phyloP scores from a whole-genome alignment of 192 early-diverging fungal genomes.

The Backusella luteola region DNA sequence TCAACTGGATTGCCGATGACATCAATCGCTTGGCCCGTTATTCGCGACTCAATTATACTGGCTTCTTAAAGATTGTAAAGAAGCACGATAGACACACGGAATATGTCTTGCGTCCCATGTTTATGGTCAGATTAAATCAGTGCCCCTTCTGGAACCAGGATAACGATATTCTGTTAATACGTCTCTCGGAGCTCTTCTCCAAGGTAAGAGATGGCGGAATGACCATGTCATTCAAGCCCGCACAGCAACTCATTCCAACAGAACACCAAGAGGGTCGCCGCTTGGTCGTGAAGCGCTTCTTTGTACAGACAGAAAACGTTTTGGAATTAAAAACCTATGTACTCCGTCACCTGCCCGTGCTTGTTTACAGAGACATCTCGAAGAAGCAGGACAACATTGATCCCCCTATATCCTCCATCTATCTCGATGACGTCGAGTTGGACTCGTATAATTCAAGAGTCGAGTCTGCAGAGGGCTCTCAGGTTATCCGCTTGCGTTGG shows the following conservation, averaged over 20 bases:
- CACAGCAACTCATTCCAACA: not conserved
- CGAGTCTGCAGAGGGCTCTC: conserved; percentile 85
- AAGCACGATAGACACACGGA: conserved; percentile 95
- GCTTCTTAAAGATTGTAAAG: conserved; percentile 92
- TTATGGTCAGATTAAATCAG: conserved; percentile 78
- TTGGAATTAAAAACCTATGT: conserved; percentile 92
- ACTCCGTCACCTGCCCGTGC: conserved; percentile 86
- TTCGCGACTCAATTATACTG: conserved; percentile 79
- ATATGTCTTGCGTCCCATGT: conserved; percentile 74
- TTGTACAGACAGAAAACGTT: conserved; percentile 95
- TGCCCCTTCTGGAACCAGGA: conserved; percentile 83
- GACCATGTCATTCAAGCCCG: conserved; percentile 37
- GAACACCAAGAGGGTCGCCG: not conserved
- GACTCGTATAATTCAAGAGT: conserved; percentile 87
- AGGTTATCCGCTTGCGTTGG: conserved; percentile 91
- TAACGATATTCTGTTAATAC: conserved; percentile 82
- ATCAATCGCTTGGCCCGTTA: conserved; percentile 77
- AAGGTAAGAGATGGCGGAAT: conserved; percentile 54
- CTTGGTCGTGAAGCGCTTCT: conserved; percentile 58
- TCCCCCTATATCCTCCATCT: conserved; percentile 90
- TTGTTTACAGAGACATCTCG: conserved; percentile 80
- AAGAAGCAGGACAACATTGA: conserved; percentile 57
- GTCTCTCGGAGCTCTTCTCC: conserved; percentile 79
- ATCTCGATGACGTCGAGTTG: conserved; percentile 88
- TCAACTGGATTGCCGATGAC: conserved; percentile 74